Conservation (phyloP, 78 protist genomes). For the Dictyostelium purpureum region DNA sequence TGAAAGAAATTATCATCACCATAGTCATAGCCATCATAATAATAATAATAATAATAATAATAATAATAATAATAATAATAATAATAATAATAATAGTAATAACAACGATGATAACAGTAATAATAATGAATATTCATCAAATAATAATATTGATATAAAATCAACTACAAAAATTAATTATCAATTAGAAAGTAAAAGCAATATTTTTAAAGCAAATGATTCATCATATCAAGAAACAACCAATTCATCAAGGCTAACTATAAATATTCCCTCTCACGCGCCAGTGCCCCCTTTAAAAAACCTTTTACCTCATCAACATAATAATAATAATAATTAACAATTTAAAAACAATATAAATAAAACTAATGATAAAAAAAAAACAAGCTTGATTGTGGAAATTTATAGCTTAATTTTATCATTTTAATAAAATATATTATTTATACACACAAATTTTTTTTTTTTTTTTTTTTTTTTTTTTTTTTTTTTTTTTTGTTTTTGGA, state of each 20-base stretch:
- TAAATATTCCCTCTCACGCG: not conserved
- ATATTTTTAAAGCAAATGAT: not conserved
- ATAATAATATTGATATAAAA: not conserved
- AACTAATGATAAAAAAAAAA: not conserved
- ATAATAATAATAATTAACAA: not conserved
- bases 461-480: too few relatives aligned
- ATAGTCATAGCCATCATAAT: not conserved
- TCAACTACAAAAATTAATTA: slow-evolving; percentile 7
- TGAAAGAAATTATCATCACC: too few relatives aligned
- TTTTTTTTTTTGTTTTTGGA: too few relatives aligned
- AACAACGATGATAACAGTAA: not conserved
- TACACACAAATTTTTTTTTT: too few relatives aligned
- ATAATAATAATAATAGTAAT: slow-evolving; percentile 18
- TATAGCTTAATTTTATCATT: not conserved
- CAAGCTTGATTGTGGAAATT: not conserved
- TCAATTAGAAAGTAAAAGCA: not conserved
- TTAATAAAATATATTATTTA: too few relatives aligned
- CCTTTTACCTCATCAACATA: not conserved
- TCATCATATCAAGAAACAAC: not conserved
- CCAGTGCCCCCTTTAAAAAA: not conserved
- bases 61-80: slow-evolving; percentile 1
- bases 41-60: slow-evolving; percentile 1
- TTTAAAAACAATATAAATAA: not conserved
- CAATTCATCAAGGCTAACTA: not conserved
- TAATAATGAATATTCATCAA: not conserved